Evolutionary conservation across 495 filamentous ascomycete genomes (phyloP).

Genomic region (Xylaria scruposa): DNA sequence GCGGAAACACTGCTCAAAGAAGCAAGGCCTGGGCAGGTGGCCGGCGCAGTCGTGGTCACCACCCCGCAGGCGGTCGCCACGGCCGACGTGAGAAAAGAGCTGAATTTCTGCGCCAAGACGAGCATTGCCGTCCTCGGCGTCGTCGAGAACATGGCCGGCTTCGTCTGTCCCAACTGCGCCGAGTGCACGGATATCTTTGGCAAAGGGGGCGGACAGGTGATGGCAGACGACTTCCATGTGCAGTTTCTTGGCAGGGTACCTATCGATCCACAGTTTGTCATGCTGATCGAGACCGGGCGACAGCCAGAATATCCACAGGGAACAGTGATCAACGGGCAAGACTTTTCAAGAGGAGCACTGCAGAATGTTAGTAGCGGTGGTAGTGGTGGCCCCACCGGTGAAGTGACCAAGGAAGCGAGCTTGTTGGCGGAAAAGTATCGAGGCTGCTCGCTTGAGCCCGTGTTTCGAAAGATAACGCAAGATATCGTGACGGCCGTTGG

Average conservation of each 20-base stretch:
- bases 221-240: conserved; percentile 86
- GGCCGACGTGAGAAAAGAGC: conserved; percentile 91
- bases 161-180: conserved; percentile 92
- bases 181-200: conserved; percentile 93
- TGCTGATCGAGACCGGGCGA: conserved; percentile 60
- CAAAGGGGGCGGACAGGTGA: conserved; percentile 85
- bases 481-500: conserved; percentile 56
- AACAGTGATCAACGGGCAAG: conserved; percentile 55
- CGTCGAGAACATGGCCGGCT: conserved; percentile 97
- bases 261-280: conserved; percentile 75
- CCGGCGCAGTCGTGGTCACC: conserved; percentile 91
- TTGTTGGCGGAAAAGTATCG: conserved; percentile 79
- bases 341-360: conserved; percentile 45
- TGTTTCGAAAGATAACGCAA: conserved; percentile 73
- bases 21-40: conserved; percentile 65
- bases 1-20: conserved; percentile 79
- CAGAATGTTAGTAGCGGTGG: conserved; percentile 31
- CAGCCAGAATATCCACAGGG: conserved; percentile 57
- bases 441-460: conserved; percentile 73
- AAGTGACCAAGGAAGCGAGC: conserved; percentile 55
- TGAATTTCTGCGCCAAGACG: conserved; percentile 94
- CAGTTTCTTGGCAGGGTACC: conserved; percentile 86
- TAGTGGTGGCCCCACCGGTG: conserved; percentile 32
- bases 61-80: conserved; percentile 95
- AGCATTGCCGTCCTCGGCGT: conserved; percentile 84